Conservation (phyloP, 805 yeast genomes). For the Myxozyma melibiosi region DNA sequence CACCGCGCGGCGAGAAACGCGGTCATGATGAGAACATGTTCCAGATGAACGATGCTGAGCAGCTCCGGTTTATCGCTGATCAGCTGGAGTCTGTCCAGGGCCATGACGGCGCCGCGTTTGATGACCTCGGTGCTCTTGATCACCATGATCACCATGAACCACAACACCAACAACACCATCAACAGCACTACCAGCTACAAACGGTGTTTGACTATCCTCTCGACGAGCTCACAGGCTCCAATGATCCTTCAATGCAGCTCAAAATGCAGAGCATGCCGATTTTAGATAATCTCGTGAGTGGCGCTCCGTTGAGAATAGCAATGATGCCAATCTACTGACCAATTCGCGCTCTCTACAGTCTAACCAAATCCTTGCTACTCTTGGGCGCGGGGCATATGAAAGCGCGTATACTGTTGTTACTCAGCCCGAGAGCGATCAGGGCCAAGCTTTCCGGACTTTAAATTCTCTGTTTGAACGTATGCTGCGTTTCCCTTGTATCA, state of each 20-base stretch:
- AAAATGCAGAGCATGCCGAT: conserved; percentile 53
- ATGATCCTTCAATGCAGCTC: conserved; percentile 24
- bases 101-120: background rate
- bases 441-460: conserved; percentile 62
- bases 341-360: conserved; percentile 43
- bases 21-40: conserved; percentile 12
- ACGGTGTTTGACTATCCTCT: conserved; percentile 10
- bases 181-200: conserved; percentile 2
- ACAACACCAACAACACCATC: background rate
- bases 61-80: conserved; percentile 38
- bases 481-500: background rate
- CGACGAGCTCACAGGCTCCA: conserved; percentile 12
- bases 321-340: background rate
- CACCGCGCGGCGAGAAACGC: conserved; percentile 1
- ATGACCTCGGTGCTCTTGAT: background rate
- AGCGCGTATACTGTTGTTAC: conserved; percentile 72
- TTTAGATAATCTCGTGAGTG: conserved; percentile 63
- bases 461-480: conserved; percentile 69
- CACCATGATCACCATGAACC: background rate
- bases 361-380: conserved; percentile 71
- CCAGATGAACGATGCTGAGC: conserved; percentile 38
- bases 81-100: conserved; percentile 30
- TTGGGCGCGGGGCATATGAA: conserved; percentile 71
- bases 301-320: background rate
- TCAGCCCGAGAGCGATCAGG: conserved; percentile 62